These are phyloP conservation scores for Tuber umbilicatum DNA, from an alignment of 495 filamentous ascomycete genomes.

Conservation along the genomic window DNA sequence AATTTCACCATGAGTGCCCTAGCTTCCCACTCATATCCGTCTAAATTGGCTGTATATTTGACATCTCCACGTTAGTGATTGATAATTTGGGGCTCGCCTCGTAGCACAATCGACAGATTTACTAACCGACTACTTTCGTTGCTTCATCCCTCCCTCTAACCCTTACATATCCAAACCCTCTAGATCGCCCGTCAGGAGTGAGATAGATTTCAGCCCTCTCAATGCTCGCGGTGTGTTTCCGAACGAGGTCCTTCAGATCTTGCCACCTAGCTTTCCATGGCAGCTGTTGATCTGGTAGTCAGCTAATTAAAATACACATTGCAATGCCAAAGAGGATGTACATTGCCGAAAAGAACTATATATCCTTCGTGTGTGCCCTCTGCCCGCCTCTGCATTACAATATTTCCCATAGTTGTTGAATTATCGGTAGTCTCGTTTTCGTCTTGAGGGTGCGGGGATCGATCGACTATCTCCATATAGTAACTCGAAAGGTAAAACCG, in stretches of 20 bases:
- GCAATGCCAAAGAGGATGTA: constrained; percentile 3
- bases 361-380: constrained; percentile 16
- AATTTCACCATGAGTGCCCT: constrained; percentile 22
- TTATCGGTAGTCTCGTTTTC: not conserved
- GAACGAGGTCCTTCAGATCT: constrained; percentile 32
- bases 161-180: constrained; percentile 26
- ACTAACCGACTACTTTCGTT: constrained; percentile 22
- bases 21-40: constrained; percentile 24
- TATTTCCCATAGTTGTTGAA: constrained; percentile 15
- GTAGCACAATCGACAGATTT: too few species aligned
- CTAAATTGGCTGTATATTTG: constrained; percentile 12
- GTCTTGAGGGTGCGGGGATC: not conserved
- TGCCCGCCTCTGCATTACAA: constrained; percentile 17
- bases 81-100: not conserved
- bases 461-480: not conserved
- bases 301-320: not conserved
- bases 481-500: not conserved
- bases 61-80: not conserved
- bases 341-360: constrained; percentile 21
- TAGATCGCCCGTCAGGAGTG: constrained; percentile 14
- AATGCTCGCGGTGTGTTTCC: constrained; percentile 20
- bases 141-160: constrained; percentile 27
- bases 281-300: constrained; percentile 5
- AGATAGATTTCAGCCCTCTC: constrained; percentile 23
- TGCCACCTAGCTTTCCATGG: constrained; percentile 32